Conservation (phyloP, 2,329 filamentous ascomycete genomes). For the Chaetomium globosum region DNA sequence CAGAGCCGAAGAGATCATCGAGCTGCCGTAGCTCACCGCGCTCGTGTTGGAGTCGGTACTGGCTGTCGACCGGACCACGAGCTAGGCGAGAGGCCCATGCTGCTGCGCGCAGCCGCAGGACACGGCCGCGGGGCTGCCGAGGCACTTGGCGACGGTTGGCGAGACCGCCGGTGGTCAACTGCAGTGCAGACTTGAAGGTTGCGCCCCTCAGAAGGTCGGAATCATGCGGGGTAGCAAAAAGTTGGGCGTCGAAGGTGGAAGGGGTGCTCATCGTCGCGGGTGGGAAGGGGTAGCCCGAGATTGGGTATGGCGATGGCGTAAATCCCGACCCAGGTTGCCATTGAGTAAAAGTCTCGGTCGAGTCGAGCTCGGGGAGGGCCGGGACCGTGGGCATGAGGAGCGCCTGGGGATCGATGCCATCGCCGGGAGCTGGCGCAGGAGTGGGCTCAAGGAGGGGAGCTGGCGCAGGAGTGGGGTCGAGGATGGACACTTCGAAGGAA, state of each 20-base stretch:
- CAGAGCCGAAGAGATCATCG: constrained; percentile 52
- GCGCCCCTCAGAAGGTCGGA: constrained; percentile 16
- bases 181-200: constrained; percentile 42
- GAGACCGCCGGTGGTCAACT: constrained; percentile 46
- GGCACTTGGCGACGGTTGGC: constrained; percentile 40
- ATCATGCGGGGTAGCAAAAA: constrained; percentile 12
- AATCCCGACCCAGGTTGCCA: constrained; percentile 36
- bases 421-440: constrained; percentile 22
- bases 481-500: constrained; percentile 46
- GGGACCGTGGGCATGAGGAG: constrained; percentile 34
- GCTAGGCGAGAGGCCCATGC: constrained; percentile 49
- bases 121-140: constrained; percentile 33
- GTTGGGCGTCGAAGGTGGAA: background rate
- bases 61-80: constrained; percentile 52
- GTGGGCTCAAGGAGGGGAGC: constrained; percentile 8
- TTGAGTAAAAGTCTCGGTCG: constrained; percentile 35
- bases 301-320: constrained; percentile 15
- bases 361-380: constrained; percentile 41
- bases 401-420: constrained; percentile 41
- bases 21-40: constrained; percentile 45
- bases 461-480: constrained; percentile 20
- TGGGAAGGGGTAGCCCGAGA: background rate
- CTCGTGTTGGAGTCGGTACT: constrained; percentile 45
- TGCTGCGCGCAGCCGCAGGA: constrained; percentile 42
- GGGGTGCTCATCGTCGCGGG: background rate